Percentiles rank a stretch among this genome's conserved stretches.
Conservation (phyloP, 192 early-diverging fungal genomes). For the Piromyces sp. region DNA sequence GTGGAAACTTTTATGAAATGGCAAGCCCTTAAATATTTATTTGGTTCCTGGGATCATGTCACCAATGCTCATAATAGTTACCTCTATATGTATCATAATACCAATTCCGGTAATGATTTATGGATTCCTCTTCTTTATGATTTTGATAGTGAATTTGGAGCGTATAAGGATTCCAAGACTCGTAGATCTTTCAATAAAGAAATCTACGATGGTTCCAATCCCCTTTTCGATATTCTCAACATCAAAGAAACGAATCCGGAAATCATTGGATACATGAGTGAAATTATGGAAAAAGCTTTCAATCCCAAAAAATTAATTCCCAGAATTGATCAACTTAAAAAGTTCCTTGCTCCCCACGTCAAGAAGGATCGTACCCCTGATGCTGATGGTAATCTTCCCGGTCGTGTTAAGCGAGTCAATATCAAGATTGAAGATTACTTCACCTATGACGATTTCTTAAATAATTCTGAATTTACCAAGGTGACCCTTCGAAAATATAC, state of each 20-base stretch:
- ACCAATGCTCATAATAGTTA: neutral
- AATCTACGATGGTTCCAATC: neutral
- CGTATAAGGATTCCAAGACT: neutral
- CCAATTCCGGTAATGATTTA: neutral
- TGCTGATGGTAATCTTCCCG: neutral
- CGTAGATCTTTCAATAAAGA: neutral
- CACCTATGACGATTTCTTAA: neutral
- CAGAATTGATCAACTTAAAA: neutral
- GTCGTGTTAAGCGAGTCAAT: neutral
- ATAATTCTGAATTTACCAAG: neutral
- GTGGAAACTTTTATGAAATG: neutral
- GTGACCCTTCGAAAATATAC: neutral
- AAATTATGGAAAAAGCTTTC: neutral
- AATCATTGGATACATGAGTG: neutral
- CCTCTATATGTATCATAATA: neutral
- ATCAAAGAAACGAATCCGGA: neutral
- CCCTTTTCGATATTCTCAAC: neutral
- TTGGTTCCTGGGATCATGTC: neutral
- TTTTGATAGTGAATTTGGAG: neutral
- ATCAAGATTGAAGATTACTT: neutral
- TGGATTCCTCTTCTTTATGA: neutral
- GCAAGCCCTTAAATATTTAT: neutral
- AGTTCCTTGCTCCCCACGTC: neutral
- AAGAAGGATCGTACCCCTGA: neutral
- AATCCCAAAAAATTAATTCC: neutral